Evolutionary conservation across 2,329 filamentous ascomycete genomes (phyloP), one percentile per base, ranked within the genome.

Genomic region (Exophiala calicioides): DNA sequence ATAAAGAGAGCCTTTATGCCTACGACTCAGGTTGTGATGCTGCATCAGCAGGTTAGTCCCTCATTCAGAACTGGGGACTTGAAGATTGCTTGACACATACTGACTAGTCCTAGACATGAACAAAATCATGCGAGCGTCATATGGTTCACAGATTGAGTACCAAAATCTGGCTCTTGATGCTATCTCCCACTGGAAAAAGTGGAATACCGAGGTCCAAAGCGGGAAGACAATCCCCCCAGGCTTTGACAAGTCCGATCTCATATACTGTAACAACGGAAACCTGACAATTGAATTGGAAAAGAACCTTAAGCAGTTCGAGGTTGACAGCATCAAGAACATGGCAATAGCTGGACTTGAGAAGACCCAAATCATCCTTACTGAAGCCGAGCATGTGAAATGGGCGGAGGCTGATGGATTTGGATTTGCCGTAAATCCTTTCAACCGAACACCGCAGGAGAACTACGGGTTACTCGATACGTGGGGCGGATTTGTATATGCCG

Each of bases 141-240:
- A 53, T 15, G 71, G 74, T 12, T 50, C 57, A 23, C 65, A 75
- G 51, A 66, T 62, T 1, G 68, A 69, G 46, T 77, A 78, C 50
- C 73, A 77, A 51, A 60, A 67, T 3, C 65, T 78, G 6, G 65
- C 72, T 0, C 52, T 66, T n/a, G 69, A 76, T 32, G 69, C 74
- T 0, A 63, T 72, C 7, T 42, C 55, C 3, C 57, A 59, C 1
- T 78, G 73, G 73, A 63, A 68, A 3, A 49, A 53, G 1, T 78
- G 74, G 74, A 77, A 78, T 47, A 53, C 54, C 4, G 65, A 73
- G 39, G 48, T 74, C 1, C 58, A 55, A 5, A 54, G 43, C 1
- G 60, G 57, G 18, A 60, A 55, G 3, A 31, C 42, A 13, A 50
- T 68, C 0, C 69, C 70, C 0, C 63, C 63, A 0, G 70, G 70